Conservation (phyloP, 2,329 filamentous ascomycete genomes). For the Colletotrichum tropicale region DNA sequence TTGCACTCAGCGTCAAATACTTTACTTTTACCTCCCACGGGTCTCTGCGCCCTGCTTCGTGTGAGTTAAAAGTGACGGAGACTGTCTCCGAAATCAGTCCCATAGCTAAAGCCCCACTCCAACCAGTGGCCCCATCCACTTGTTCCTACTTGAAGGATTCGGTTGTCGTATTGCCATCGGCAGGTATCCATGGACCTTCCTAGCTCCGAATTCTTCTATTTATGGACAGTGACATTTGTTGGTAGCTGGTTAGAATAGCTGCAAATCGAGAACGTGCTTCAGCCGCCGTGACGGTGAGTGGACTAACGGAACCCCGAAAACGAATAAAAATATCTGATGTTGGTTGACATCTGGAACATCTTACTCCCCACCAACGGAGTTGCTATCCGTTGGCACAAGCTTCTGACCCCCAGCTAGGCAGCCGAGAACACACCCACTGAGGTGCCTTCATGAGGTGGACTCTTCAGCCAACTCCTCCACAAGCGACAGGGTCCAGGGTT, state of each 20-base stretch:
- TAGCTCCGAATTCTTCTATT: neutral
- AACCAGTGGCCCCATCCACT: neutral
- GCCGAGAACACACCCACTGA: neutral
- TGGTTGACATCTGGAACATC: neutral
- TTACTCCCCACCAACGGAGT: neutral
- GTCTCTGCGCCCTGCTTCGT: neutral
- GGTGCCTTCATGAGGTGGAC: neutral
- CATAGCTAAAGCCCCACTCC: neutral
- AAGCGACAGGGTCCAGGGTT: neutral
- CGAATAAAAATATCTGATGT: neutral
- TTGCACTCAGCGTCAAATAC: neutral
- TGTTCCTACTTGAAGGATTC: neutral
- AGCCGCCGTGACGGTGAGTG: rapidly evolving
- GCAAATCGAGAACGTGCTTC: neutral
- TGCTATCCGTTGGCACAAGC: neutral
- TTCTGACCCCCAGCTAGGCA: neutral
- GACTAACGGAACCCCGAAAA: neutral
- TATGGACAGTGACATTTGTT: neutral
- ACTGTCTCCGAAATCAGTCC: neutral
- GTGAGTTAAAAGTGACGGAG: neutral
- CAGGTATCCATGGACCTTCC: neutral
- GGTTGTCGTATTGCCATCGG: neutral
- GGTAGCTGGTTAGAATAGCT: rapidly evolving
- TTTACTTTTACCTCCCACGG: neutral
- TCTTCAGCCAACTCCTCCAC: neutral